phyloP scores from a whole-genome alignment of 768 basidiomycete genomes.

The Boletus vermiculosoides region DNA sequence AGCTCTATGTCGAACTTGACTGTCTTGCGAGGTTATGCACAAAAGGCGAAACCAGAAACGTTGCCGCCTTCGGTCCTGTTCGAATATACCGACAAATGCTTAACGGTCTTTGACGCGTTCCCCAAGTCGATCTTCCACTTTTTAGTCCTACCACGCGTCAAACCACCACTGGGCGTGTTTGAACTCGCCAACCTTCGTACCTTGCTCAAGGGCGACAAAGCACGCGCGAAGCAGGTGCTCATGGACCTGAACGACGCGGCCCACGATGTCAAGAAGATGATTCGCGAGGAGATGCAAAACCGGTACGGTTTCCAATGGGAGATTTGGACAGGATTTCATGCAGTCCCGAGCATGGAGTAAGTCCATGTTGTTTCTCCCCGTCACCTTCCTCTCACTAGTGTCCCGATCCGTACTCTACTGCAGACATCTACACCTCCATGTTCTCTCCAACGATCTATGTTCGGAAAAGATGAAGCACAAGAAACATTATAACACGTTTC shows the following conservation, averaged over 20 bases:
- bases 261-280: constrained; percentile 50
- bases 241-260: constrained; percentile 56
- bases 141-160: constrained; percentile 70
- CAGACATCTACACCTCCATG: constrained; percentile 83
- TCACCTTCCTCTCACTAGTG: too few relatives aligned
- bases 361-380: constrained; percentile 27
- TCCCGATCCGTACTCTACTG: neutral
- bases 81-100: constrained; percentile 47
- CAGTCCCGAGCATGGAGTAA: constrained; percentile 81
- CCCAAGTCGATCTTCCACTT: constrained; percentile 89
- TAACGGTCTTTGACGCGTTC: constrained; percentile 73
- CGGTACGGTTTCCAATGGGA: constrained; percentile 75
- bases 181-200: constrained; percentile 55
- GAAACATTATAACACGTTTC: constrained; percentile 91
- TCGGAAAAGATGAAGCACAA: constrained; percentile 76
- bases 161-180: constrained; percentile 29
- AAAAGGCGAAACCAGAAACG: constrained; percentile 42
- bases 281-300: constrained; percentile 77
- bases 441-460: constrained; percentile 76
- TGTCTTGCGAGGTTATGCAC: constrained; percentile 62
- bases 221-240: constrained; percentile 54
- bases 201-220: constrained; percentile 54
- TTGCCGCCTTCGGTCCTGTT: constrained; percentile 65
- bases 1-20: constrained; percentile 43
- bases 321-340: constrained; percentile 84